A percentile compares a stretch with the other conserved stretches of the same genome.
phyloP scores from a whole-genome alignment of 331 rosid species.

The Saraca asoca region DNA sequence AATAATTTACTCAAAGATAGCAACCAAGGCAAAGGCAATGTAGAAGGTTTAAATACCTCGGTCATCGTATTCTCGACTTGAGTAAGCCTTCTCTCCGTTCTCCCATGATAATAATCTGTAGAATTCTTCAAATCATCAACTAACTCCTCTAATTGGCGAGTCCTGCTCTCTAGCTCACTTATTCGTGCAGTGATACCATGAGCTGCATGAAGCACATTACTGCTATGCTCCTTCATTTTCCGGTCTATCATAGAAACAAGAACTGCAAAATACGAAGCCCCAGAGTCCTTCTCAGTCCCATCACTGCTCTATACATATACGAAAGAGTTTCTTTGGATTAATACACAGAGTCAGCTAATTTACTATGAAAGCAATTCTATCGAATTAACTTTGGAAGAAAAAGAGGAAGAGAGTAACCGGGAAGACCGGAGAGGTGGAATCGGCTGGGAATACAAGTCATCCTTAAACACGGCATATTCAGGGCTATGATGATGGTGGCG shows the following conservation, averaged over 20 bases:
- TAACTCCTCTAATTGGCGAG: constrained; percentile 36
- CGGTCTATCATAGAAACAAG: constrained; percentile 36
- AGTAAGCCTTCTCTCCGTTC: constrained; percentile 38
- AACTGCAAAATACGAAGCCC: background rate
- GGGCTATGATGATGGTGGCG: background rate
- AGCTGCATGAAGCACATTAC: constrained; percentile 31
- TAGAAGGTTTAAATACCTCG: constrained; percentile 31
- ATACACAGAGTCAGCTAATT: too few relatives aligned
- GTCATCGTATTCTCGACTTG: constrained; percentile 35
- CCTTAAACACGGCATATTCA: constrained; percentile 9
- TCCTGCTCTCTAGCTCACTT: constrained; percentile 43
- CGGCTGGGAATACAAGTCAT: constrained; percentile 12
- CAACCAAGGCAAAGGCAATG: too few relatives aligned
- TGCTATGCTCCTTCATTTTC: constrained; percentile 36
- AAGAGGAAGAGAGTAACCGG: constrained; percentile 10
- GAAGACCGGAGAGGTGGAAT: constrained; percentile 33
- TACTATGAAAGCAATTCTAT: too few relatives aligned
- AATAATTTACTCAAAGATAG: too few relatives aligned
- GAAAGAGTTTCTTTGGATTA: too few relatives aligned
- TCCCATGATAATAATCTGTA: constrained; percentile 28
- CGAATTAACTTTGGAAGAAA: too few relatives aligned
- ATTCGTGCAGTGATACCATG: constrained; percentile 39
- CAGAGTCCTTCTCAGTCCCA: background rate
- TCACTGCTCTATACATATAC: too few relatives aligned
- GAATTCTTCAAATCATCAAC: constrained; percentile 39